Percentiles rank a stretch among this genome's conserved stretches.
Conservation (phyloP, 306 rosid species). For the Astragalus membranaceus region DNA sequence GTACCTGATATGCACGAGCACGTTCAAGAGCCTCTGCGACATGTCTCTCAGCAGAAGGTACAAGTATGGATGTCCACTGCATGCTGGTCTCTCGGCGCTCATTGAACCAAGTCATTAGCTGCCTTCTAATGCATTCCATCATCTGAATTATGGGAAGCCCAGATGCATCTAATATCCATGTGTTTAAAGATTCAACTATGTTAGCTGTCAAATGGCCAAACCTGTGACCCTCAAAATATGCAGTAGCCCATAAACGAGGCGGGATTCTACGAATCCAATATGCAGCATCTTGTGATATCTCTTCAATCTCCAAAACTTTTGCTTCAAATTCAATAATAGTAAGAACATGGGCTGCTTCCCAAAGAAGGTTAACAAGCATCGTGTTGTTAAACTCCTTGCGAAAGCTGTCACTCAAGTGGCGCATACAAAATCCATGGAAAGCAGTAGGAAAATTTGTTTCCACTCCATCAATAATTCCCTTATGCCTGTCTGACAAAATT, state of each 20-base stretch:
- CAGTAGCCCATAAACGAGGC: conserved; percentile 79
- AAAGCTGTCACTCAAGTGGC: conserved; percentile 76
- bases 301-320: conserved; percentile 64
- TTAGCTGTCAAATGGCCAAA: conserved; percentile 79
- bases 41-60: conserved; percentile 69
- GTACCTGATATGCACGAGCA: conserved; percentile 78
- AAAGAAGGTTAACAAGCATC: conserved; percentile 59
- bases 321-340: conserved; percentile 72
- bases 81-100: conserved; percentile 81
- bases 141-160: conserved; percentile 84
- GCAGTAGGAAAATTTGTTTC: conserved; percentile 82
- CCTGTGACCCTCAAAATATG: conserved; percentile 79
- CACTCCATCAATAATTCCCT: conserved; percentile 74
- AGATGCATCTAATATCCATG: conserved; percentile 78
- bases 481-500: conserved; percentile 77
- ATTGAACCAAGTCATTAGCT: conserved; percentile 86
- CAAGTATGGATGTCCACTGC: conserved; percentile 91
- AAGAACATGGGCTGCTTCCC: conserved; percentile 83
- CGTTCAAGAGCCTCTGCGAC: conserved; percentile 80
- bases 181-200: conserved; percentile 56
- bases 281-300: conserved; percentile 79
- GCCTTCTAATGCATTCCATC: conserved; percentile 91
- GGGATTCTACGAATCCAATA: conserved; percentile 75
- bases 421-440: conserved; percentile 88
- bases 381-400: conserved; percentile 82